Percentiles rank a stretch among this genome's conserved stretches.
Evolutionary conservation across 306 rosid genomes (phyloP).

Genomic region (Malus asiatica): DNA sequence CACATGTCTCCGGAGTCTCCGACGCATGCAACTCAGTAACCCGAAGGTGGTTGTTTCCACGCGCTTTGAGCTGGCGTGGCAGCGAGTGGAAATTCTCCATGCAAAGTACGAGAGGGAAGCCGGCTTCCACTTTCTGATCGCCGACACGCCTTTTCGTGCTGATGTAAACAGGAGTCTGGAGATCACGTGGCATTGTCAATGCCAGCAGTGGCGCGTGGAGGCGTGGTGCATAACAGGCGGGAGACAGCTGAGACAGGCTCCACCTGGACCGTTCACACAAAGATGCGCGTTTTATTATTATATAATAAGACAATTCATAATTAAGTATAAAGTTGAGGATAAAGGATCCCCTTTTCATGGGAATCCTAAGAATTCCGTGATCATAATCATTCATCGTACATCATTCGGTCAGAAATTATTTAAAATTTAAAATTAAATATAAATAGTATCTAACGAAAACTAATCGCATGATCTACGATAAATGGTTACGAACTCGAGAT

Average conservation of each 20-base stretch:
- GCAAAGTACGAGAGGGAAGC: background rate
- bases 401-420: no score
- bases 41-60: background rate
- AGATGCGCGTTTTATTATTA: background rate
- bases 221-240: conserved; percentile 2
- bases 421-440: no score
- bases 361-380: no score
- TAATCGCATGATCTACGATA: no score
- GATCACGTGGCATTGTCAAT: background rate
- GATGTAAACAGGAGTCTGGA: background rate
- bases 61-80: background rate
- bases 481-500: no score
- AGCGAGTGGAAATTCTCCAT: background rate
- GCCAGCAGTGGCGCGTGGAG: background rate
- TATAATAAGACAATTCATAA: no score
- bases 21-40: background rate
- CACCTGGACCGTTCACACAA: conserved; percentile 13
- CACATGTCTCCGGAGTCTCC: background rate
- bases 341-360: no score
- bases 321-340: no score
- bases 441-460: no score
- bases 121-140: no score
- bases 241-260: conserved; percentile 1
- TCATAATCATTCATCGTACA: no score
- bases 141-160: no score